These are phyloP conservation scores for Gossypium australe DNA, from an alignment of 345 rosid genomes.

Conservation along the genomic window DNA sequence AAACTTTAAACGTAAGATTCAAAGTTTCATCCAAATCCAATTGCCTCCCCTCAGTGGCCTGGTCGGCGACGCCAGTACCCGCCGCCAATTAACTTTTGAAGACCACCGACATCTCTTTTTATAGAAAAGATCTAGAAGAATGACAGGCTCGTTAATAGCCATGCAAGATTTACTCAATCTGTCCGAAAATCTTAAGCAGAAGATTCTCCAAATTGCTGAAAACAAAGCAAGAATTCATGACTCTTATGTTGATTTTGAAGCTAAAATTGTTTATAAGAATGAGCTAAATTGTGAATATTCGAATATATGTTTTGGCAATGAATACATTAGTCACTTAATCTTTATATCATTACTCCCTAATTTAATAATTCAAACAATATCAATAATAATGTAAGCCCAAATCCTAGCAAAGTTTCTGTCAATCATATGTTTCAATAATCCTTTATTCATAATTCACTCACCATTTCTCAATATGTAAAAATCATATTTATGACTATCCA, in stretches of 20 bases:
- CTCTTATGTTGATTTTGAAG: background rate
- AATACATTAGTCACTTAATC: too few species aligned
- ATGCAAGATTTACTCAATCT: background rate
- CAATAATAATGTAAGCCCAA: too few species aligned
- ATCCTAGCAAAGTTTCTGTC: too few species aligned
- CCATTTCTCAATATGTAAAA: too few species aligned
- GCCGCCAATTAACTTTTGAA: background rate
- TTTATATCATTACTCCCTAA: too few species aligned
- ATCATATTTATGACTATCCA: too few species aligned
- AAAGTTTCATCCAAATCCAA: constrained; percentile 1
- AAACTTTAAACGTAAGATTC: background rate
- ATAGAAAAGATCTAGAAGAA: background rate
- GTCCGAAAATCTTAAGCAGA: background rate
- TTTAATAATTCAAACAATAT: too few species aligned
- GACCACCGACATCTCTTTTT: background rate
- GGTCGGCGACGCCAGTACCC: background rate
- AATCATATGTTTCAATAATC: too few species aligned
- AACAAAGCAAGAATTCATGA: background rate
- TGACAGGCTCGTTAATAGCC: background rate
- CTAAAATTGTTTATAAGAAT: background rate
- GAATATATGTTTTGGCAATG: too few species aligned
- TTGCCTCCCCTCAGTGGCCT: background rate
- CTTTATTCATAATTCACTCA: too few species aligned
- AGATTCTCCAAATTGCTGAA: background rate
- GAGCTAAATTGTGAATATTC: too few species aligned